Evolutionary conservation across 257 asterid genomes (phyloP).

Genomic region (Solanum sparsipilum): DNA sequence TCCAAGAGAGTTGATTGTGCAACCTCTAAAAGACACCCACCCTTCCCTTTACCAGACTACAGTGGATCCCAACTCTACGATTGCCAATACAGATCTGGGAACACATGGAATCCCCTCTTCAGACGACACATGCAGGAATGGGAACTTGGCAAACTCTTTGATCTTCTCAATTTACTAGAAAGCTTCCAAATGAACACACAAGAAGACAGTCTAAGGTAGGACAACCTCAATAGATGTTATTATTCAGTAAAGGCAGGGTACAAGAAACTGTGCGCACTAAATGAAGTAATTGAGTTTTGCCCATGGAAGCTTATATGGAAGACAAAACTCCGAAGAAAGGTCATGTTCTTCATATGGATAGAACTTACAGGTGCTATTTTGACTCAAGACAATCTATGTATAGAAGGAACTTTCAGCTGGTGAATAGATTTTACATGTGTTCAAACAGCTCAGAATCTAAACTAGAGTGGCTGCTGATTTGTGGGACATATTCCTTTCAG

Average conservation of each 20-base stretch:
- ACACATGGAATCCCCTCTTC: background rate
- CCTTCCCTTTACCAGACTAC: background rate
- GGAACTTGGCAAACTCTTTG: background rate
- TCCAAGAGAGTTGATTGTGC: background rate
- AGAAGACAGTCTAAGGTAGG: background rate
- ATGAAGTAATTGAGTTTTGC: background rate
- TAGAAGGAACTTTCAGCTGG: background rate
- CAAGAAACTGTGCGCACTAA: background rate
- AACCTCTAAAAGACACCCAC: background rate
- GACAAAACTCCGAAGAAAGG: background rate
- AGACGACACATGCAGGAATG: background rate
- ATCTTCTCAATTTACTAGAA: background rate
- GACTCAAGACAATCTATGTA: background rate
- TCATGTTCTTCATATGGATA: background rate
- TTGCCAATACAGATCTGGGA: background rate
- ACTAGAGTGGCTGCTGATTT: background rate
- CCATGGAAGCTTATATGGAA: background rate
- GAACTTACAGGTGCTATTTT: background rate
- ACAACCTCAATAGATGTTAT: background rate
- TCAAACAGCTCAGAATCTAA: background rate
- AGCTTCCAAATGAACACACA: background rate
- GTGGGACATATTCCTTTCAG: background rate
- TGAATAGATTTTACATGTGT: background rate
- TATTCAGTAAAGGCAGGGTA: background rate
- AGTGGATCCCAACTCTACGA: background rate